phyloP scores from a whole-genome alignment of 2,329 filamentous ascomycete species.

The Bertia moriformis region DNA sequence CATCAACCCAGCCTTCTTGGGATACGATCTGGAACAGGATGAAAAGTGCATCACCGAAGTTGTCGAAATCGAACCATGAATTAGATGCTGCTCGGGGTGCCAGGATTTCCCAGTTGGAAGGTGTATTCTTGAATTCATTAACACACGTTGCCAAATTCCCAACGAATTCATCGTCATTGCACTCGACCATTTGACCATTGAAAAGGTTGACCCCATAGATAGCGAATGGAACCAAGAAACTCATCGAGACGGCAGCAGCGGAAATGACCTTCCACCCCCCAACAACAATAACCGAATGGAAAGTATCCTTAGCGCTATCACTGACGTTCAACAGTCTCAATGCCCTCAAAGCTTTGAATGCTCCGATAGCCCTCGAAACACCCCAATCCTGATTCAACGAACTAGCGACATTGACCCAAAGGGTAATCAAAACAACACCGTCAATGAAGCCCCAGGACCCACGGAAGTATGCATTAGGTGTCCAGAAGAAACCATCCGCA shows the following conservation, averaged over 20 bases:
- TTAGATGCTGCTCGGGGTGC: slow-evolving; percentile 72
- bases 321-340: slow-evolving; percentile 86
- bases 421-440: slow-evolving; percentile 73
- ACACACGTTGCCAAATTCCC: slow-evolving; percentile 57
- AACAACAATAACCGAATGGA: slow-evolving; percentile 88
- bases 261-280: slow-evolving; percentile 90
- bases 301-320: slow-evolving; percentile 87
- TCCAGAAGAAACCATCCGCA: slow-evolving; percentile 90
- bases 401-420: slow-evolving; percentile 88
- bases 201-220: slow-evolving; percentile 93
- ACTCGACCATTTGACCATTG: slow-evolving; percentile 62
- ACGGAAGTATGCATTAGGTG: slow-evolving; percentile 90
- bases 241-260: slow-evolving; percentile 85
- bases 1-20: slow-evolving; percentile 92
- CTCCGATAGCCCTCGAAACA: slow-evolving; percentile 79
- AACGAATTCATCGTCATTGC: slow-evolving; percentile 55
- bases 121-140: slow-evolving; percentile 66
- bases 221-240: slow-evolving; percentile 86
- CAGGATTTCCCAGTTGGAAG: slow-evolving; percentile 64
- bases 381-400: slow-evolving; percentile 68
- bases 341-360: slow-evolving; percentile 91
- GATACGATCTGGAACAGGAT: slow-evolving; percentile 98
- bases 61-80: slow-evolving; percentile 80
- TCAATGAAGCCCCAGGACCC: slow-evolving; percentile 97
- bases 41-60: slow-evolving; percentile 85